Conservation (phyloP, 108 stramenopile species). For the Pseudonitzschia delicatissima region DNA sequence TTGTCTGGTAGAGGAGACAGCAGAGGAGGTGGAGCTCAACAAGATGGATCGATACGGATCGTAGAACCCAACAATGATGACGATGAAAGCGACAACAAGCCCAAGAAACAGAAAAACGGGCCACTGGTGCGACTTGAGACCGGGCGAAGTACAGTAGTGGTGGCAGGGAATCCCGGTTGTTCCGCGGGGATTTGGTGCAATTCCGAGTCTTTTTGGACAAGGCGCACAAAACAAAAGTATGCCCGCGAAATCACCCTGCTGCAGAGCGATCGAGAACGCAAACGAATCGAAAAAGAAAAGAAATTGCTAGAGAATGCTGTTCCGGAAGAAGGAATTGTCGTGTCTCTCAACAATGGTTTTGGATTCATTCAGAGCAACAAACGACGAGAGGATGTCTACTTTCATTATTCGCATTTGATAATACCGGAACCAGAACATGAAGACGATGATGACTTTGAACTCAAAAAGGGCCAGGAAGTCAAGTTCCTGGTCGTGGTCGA, state of each 20-base stretch:
- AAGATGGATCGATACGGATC: slow-evolving; percentile 33
- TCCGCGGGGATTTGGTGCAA: slow-evolving; percentile 56
- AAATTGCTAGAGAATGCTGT: slow-evolving; percentile 56
- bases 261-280: slow-evolving; percentile 62
- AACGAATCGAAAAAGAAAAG: slow-evolving; percentile 36
- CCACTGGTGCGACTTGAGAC: slow-evolving; percentile 25
- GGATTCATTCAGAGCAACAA: slow-evolving; percentile 60
- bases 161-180: slow-evolving; percentile 30
- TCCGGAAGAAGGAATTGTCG: slow-evolving; percentile 62
- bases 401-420: slow-evolving; percentile 54
- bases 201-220: slow-evolving; percentile 59
- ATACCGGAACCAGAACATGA: slow-evolving; percentile 32
- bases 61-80: not conserved
- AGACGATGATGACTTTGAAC: slow-evolving; percentile 21
- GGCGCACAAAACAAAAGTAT: slow-evolving; percentile 52
- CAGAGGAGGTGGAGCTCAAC: slow-evolving; percentile 1
- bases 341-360: slow-evolving; percentile 55
- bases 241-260: slow-evolving; percentile 58
- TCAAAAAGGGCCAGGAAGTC: slow-evolving; percentile 67
- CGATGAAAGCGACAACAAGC: not conserved
- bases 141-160: slow-evolving; percentile 20
- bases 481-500: slow-evolving; percentile 64
- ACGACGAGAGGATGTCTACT: slow-evolving; percentile 67
- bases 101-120: slow-evolving; percentile 11
- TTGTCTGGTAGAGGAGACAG: slow-evolving; percentile 16